Percentiles rank a stretch among this genome's conserved stretches.
These are phyloP conservation scores for Pythium guiyangense DNA, from an alignment of 352 stramenopile species.

Conservation along the genomic window DNA sequence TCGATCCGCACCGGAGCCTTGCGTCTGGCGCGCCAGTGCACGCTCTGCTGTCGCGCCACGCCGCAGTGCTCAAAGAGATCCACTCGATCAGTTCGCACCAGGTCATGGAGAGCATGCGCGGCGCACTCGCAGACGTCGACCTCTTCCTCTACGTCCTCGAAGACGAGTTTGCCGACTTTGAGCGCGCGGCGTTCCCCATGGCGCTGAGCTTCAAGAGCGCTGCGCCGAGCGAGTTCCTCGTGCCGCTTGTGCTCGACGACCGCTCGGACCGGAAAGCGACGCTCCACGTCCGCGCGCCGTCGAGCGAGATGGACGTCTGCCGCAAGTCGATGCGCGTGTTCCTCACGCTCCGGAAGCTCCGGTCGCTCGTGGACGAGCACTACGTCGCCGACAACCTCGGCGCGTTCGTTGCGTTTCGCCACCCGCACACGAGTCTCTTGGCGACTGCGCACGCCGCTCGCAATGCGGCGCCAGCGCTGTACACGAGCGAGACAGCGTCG, in stretches of 20 bases:
- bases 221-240: conserved; percentile 62
- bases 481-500: background rate
- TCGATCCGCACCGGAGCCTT: conserved; percentile 21
- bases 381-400: conserved; percentile 46
- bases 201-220: conserved; percentile 52
- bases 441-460: conserved; percentile 14
- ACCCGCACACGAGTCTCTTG: conserved; percentile 52
- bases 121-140: conserved; percentile 70
- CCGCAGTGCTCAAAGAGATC: conserved; percentile 38
- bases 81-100: conserved; percentile 64
- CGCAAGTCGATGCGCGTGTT: conserved; percentile 70
- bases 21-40: conserved; percentile 4
- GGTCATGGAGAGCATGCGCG: conserved; percentile 84
- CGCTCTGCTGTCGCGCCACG: conserved; percentile 23
- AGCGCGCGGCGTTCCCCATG: conserved; percentile 41
- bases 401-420: conserved; percentile 46
- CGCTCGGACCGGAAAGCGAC: conserved; percentile 22
- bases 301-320: conserved; percentile 70
- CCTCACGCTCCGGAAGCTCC: conserved; percentile 50
- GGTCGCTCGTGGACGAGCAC: conserved; percentile 38
- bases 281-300: conserved; percentile 40
- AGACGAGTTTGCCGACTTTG: conserved; percentile 55
- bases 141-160: conserved; percentile 80
- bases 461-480: background rate
- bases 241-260: conserved; percentile 27